These are phyloP conservation scores for Pseudoturritis turrita DNA, from an alignment of 345 rosid species.

Conservation along the genomic window DNA sequence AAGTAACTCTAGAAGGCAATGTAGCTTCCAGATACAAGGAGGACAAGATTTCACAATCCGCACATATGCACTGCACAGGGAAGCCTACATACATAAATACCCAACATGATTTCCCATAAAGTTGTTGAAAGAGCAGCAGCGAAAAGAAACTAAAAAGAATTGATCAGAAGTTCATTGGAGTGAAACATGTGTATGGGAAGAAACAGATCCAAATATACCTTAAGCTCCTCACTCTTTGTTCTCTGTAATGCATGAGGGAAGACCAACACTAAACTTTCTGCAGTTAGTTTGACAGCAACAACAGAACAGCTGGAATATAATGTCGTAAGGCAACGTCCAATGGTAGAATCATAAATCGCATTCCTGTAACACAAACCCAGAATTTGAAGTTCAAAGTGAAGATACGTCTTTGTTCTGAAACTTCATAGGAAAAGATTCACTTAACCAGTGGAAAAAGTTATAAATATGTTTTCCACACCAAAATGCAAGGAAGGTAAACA, in stretches of 20 bases:
- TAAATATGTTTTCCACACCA: background rate
- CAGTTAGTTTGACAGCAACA: slow-evolving; percentile 62
- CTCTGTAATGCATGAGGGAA: slow-evolving; percentile 56
- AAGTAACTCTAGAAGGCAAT: slow-evolving; percentile 54
- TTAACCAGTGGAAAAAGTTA: background rate
- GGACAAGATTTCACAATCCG: slow-evolving; percentile 76
- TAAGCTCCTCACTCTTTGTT: slow-evolving; percentile 79
- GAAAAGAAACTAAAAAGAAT: background rate
- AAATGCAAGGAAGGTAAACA: background rate
- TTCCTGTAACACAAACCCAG: slow-evolving; percentile 46
- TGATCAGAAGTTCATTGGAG: slow-evolving; percentile 7
- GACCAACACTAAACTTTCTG: slow-evolving; percentile 52
- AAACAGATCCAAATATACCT: slow-evolving; percentile 44
- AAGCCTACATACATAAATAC: slow-evolving; percentile 47
- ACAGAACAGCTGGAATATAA: slow-evolving; percentile 67
- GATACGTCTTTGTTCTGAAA: slow-evolving; percentile 5
- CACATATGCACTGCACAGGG: slow-evolving; percentile 64
- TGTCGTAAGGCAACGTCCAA: slow-evolving; percentile 67
- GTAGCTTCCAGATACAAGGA: slow-evolving; percentile 76
- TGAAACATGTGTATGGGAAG: slow-evolving; percentile 11
- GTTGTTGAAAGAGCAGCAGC: background rate
- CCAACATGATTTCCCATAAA: background rate
- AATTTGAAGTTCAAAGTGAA: slow-evolving; percentile 14
- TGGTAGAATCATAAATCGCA: slow-evolving; percentile 62
- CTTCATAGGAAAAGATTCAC: background rate